Percentiles rank a stretch among this genome's conserved stretches.
Conservation (phyloP, 2,329 filamentous ascomycete genomes). For the Incumbomyces delicatus region DNA sequence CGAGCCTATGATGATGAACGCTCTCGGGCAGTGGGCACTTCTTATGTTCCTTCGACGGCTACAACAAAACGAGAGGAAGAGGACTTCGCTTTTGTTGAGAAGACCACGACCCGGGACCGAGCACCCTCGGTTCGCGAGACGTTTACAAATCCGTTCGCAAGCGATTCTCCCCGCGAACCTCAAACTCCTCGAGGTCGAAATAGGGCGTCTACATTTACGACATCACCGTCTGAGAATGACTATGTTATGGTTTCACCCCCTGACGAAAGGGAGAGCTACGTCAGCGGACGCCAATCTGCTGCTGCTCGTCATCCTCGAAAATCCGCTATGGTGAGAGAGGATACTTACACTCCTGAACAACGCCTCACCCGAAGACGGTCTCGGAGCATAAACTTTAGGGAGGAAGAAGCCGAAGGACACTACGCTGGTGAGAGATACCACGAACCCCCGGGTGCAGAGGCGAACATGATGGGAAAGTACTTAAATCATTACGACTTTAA, state of each 20-base stretch:
- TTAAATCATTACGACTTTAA: not conserved
- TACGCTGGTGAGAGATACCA: slow-evolving; percentile 1
- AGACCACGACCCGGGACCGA: not conserved
- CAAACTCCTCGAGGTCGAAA: not conserved
- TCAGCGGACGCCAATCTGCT: not conserved
- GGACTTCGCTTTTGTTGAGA: not conserved
- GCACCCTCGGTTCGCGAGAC: not conserved
- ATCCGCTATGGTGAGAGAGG: slow-evolving; percentile 1
- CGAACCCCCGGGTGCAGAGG: slow-evolving; percentile 2
- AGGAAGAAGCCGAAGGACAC: not conserved
- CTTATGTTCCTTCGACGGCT: not conserved
- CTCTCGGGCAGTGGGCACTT: not conserved
- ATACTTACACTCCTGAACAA: slow-evolving; percentile 3
- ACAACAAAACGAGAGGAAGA: slow-evolving; percentile 1
- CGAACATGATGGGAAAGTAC: slow-evolving; percentile 2
- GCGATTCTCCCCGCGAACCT: not conserved
- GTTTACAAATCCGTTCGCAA: not conserved
- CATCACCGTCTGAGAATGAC: not conserved
- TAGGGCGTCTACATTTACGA: not conserved
- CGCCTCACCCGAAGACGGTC: not conserved
- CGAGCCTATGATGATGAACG: not conserved
- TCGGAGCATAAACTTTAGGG: slow-evolving; percentile 1
- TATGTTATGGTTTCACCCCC: slow-evolving; percentile 5
- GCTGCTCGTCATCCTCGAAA: not conserved
- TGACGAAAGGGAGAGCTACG: not conserved